These are phyloP conservation scores for Coccomyxa sp. DNA, from an alignment of 139 green algal species.

Conservation along the genomic window DNA sequence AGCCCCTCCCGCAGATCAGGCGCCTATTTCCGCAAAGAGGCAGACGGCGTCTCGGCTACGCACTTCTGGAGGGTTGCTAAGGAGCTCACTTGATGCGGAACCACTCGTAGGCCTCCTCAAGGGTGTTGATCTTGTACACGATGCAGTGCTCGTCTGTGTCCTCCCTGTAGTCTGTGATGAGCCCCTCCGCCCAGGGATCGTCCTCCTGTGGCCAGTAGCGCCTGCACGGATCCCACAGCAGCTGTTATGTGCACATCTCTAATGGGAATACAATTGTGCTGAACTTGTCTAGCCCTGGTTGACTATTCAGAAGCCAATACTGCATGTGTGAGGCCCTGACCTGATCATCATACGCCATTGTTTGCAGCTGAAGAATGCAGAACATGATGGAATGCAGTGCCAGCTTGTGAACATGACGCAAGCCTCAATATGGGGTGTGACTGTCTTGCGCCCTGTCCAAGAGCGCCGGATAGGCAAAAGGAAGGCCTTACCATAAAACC, in stretches of 20 bases:
- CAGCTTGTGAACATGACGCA: too few relatives aligned
- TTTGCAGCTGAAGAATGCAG: background rate
- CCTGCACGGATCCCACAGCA: background rate
- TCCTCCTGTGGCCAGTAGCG: conserved; percentile 29
- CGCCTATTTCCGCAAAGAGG: too few relatives aligned
- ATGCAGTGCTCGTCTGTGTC: conserved; percentile 9
- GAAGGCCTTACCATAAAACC: too few relatives aligned
- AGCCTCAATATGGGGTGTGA: too few relatives aligned
- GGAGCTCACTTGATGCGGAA: conserved; percentile 10
- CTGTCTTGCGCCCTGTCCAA: too few relatives aligned
- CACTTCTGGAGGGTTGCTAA: background rate
- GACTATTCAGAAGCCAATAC: background rate
- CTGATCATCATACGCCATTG: background rate
- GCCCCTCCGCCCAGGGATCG: conserved; percentile 36
- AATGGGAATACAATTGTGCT: background rate
- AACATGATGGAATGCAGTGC: background rate
- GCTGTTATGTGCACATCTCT: background rate
- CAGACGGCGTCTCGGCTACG: too few relatives aligned
- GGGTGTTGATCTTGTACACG: conserved; percentile 13
- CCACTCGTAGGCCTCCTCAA: conserved; percentile 12
- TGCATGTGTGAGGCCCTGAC: background rate
- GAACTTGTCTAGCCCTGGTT: background rate
- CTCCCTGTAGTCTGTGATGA: conserved; percentile 33
- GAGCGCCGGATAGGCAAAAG: too few relatives aligned
- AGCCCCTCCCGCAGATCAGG: background rate